Evolutionary conservation across 169 alveolate genomes (phyloP).

Genomic region (Perkinsus olseni): DNA sequence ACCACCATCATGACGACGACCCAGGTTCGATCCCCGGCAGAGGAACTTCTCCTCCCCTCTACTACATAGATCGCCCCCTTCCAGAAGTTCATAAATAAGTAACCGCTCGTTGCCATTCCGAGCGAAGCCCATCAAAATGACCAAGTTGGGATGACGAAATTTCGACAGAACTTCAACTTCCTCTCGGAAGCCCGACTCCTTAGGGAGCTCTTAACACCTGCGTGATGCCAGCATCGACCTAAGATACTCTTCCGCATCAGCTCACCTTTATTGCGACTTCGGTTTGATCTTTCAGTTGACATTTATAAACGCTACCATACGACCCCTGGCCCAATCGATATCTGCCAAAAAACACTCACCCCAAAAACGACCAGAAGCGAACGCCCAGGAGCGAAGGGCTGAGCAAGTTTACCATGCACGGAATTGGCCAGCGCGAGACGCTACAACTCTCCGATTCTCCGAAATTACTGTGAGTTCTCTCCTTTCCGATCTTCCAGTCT

Average conservation of each 20-base stretch:
- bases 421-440: no score
- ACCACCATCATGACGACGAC: background rate
- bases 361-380: background rate
- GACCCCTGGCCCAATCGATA: background rate
- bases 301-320: background rate
- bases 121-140: conserved; percentile 31
- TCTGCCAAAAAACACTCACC: background rate
- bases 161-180: conserved; percentile 26
- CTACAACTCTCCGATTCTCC: no score
- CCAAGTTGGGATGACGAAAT: conserved; percentile 32
- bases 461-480: no score
- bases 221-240: background rate
- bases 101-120: conserved; percentile 17
- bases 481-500: no score
- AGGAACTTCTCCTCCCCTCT: background rate
- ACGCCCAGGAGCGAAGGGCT: no score
- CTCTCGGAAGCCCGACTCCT: conserved; percentile 2
- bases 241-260: background rate
- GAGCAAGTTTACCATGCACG: no score
- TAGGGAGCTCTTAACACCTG: background rate
- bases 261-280: background rate
- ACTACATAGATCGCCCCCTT: background rate
- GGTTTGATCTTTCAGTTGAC: background rate
- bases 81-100: conserved; percentile 10
- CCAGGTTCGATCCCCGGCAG: background rate